A percentile compares a stretch with the other conserved stretches of the same genome.
phyloP scores from a whole-genome alignment of 106 monocot genomes.

The Acanthochlamys bracteata region DNA sequence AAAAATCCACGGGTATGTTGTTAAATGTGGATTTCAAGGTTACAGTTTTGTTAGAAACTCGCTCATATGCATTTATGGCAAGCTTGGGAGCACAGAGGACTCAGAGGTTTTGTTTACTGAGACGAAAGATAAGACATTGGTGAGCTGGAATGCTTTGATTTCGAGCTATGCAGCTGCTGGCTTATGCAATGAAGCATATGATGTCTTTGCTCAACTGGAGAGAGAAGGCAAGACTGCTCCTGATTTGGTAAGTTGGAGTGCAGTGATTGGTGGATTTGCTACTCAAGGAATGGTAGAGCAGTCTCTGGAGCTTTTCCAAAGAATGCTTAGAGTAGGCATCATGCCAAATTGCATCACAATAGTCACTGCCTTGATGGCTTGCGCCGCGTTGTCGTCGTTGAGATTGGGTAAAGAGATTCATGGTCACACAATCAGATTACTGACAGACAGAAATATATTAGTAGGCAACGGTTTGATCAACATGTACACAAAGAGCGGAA shows the following conservation, averaged over 20 bases:
- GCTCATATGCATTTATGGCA: slow-evolving; percentile 60
- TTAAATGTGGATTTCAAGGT: slow-evolving; percentile 27
- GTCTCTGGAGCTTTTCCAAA: slow-evolving; percentile 31
- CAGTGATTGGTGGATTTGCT: slow-evolving; percentile 40
- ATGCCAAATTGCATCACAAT: slow-evolving; percentile 29
- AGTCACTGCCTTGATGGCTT: slow-evolving; percentile 31
- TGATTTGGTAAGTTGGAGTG: slow-evolving; percentile 52
- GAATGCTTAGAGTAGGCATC: slow-evolving; percentile 24
- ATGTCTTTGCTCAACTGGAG: slow-evolving; percentile 27
- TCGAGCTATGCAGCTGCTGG: slow-evolving; percentile 50
- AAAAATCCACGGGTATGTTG: slow-evolving; percentile 29
- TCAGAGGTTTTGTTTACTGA: slow-evolving; percentile 31
- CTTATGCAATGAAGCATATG: slow-evolving; percentile 34
- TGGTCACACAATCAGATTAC: slow-evolving; percentile 20
- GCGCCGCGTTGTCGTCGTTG: slow-evolving; percentile 30
- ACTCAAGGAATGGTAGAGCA: slow-evolving; percentile 14
- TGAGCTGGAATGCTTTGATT: slow-evolving; percentile 62
- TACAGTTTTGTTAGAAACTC: slow-evolving; percentile 58
- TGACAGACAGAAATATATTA: slow-evolving; percentile 18
- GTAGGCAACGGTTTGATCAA: slow-evolving; percentile 38
- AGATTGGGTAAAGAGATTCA: slow-evolving; percentile 36
- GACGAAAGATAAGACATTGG: slow-evolving; percentile 23
- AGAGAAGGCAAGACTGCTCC: slow-evolving; percentile 13
- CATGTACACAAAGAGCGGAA: slow-evolving; percentile 46
- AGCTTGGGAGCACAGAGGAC: slow-evolving; percentile 32